Evolutionary conservation across 2,329 filamentous ascomycete species (phyloP), one percentile per base, ranked within the genome.

Genomic region (Apiospora phragmitis): DNA sequence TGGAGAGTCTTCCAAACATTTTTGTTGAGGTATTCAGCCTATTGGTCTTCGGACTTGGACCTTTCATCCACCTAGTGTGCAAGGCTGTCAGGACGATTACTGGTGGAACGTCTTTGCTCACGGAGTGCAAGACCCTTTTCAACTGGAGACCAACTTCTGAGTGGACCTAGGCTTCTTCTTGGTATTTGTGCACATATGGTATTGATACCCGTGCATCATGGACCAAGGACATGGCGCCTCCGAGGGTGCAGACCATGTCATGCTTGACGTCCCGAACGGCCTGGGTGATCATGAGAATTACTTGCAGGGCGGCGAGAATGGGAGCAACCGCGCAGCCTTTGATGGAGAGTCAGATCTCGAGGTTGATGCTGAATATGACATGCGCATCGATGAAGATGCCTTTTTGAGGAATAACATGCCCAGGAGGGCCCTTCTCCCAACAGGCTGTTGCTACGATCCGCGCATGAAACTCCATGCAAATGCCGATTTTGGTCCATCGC

Each of bases 391-490:
- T 0, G 80, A 81, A 12, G 80, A 81, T 3, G 81, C 82, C 21
- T 79, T 81, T 12, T 76, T 84, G 2, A 80, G 80, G 8, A 75
- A 79, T 1, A 81, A 85, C 26, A 65, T 62, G 68, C 79, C 79
- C 18, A 82, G 82, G 70, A 84, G 82, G 47, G 85, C 85, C 1
- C 81, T 89, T 35, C 84, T 93, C 1, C 89, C 92, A 0, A 95
- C 93, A 0, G 93, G 93, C 4, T 90, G 92, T 72, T 95, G 93
- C 74, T 99, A 98, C 79, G 96, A 99, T 83, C 91, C 94, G 70
- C 90, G 95, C 42, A 99, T 99, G 96, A 94, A 96, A 72, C 92
- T 97, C 72, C 96, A 99, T 80, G 93, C 94, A 69, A 97, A 98
- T 79, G 91, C 93, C 21, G 91, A 94, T 79, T 92, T 90, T 77